A percentile compares a stretch with the other conserved stretches of the same genome.
Conservation (phyloP, 1,284 basidiomycete genomes). For the Melampsora larici-populina region DNA sequence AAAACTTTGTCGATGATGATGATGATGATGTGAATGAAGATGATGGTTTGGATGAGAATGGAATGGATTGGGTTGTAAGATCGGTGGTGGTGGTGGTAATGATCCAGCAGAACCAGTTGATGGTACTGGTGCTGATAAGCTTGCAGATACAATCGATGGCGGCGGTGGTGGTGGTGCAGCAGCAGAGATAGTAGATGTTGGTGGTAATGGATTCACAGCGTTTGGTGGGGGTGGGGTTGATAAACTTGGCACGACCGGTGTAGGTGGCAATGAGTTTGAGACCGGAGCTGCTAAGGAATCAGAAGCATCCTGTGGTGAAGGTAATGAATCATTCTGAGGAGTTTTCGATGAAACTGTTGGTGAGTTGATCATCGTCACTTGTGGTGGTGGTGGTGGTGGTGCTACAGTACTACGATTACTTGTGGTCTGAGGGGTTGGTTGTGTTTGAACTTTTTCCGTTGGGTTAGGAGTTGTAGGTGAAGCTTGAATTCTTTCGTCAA, state of each 20-base stretch:
- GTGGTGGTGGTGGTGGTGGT: background rate
- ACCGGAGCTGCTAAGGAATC: background rate
- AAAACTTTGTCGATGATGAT: background rate
- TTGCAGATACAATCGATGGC: background rate
- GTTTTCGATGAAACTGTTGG: background rate
- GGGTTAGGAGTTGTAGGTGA: background rate
- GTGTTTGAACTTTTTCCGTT: background rate
- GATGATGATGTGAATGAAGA: background rate
- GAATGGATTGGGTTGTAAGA: background rate
- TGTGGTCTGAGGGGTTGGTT: too few species aligned
- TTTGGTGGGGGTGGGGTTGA: background rate
- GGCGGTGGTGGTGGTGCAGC: background rate
- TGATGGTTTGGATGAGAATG: background rate
- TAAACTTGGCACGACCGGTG: background rate
- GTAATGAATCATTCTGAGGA: too few species aligned
- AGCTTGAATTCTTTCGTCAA: slow-evolving; percentile 27
- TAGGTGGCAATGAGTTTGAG: too few species aligned
- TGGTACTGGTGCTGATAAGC: background rate
- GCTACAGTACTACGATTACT: too few species aligned
- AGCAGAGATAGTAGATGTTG: background rate
- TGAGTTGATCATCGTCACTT: background rate
- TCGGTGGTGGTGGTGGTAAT: background rate
- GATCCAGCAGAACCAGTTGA: background rate
- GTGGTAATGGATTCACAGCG: background rate
- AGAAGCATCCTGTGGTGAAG: background rate